Conservation (phyloP, 345 rosid genomes). For the Erodium maritimum region DNA sequence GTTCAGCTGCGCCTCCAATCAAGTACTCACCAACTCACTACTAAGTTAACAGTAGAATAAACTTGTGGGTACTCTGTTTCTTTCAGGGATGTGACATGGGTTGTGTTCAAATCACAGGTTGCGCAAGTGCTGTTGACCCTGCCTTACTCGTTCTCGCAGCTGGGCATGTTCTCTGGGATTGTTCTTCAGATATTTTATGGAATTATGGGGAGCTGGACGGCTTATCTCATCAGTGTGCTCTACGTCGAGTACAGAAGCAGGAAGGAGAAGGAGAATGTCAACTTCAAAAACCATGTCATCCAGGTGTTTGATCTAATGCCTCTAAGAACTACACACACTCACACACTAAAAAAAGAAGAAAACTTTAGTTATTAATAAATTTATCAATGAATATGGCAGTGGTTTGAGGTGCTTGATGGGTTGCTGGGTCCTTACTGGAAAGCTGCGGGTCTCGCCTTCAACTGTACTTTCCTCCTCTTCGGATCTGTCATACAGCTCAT, state of each 20-base stretch:
- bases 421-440: conserved; percentile 93
- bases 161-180: conserved; percentile 88
- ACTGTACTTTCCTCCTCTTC: conserved; percentile 91
- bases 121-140: conserved; percentile 92
- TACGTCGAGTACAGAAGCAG: conserved; percentile 84
- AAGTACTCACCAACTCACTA: conserved; percentile 33
- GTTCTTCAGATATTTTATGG: conserved; percentile 85
- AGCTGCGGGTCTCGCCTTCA: conserved; percentile 87
- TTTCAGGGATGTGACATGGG: neutral
- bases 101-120: conserved; percentile 27
- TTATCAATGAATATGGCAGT: too few relatives aligned
- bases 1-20: conserved; percentile 99
- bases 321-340: neutral
- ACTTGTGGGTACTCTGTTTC: neutral
- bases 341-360: conserved; percentile 9
- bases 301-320: conserved; percentile 49
- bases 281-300: conserved; percentile 32
- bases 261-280: conserved; percentile 87
- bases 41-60: too few relatives aligned
- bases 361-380: too few relatives aligned
- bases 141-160: conserved; percentile 95
- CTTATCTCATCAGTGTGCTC: conserved; percentile 93
- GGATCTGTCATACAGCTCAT: conserved; percentile 99
- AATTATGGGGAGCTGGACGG: conserved; percentile 92
- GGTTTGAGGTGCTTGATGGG: conserved; percentile 98